A percentile compares a stretch with the other conserved stretches of the same genome.
Evolutionary conservation across 345 rosid species (phyloP).

Genomic region (Nasturtium officinale): DNA sequence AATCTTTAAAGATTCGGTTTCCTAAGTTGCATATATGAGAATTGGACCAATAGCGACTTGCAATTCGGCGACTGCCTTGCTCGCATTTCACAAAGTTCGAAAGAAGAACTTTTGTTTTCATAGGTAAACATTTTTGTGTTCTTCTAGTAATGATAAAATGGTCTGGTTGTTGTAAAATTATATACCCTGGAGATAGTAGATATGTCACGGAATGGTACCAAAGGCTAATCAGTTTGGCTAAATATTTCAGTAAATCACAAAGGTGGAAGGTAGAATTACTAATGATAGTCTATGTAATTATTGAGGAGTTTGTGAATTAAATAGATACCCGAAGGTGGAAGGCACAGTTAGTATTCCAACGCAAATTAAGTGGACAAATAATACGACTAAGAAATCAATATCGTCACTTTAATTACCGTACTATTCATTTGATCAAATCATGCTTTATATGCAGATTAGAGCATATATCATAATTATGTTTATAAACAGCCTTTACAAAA

Average conservation of each 20-base stretch:
- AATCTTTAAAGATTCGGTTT: neutral
- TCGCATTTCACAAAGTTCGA: too few relatives aligned
- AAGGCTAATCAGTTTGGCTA: neutral
- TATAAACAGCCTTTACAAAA: neutral
- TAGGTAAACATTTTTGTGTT: neutral
- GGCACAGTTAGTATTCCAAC: constrained; percentile 27
- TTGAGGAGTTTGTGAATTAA: constrained; percentile 4
- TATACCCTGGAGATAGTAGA: neutral
- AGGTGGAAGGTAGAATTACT: constrained; percentile 12
- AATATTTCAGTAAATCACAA: neutral
- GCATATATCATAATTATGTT: constrained; percentile 41
- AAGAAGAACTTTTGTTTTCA: neutral
- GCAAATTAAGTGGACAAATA: constrained; percentile 23
- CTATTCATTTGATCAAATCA: constrained; percentile 31
- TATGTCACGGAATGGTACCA: neutral
- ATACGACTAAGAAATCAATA: constrained; percentile 1
- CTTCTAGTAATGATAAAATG: neutral
- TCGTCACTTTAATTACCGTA: constrained; percentile 4
- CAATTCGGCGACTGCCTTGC: too few relatives aligned
- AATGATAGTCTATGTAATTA: constrained; percentile 24
- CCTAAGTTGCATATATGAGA: neutral
- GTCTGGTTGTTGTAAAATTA: neutral
- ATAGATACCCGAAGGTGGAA: constrained; percentile 34
- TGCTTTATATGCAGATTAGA: constrained; percentile 33
- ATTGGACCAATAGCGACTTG: too few relatives aligned